Base-by-base conservation (phyloP, 1,139 yeast species). In the Pichia inconspicua region DNA sequence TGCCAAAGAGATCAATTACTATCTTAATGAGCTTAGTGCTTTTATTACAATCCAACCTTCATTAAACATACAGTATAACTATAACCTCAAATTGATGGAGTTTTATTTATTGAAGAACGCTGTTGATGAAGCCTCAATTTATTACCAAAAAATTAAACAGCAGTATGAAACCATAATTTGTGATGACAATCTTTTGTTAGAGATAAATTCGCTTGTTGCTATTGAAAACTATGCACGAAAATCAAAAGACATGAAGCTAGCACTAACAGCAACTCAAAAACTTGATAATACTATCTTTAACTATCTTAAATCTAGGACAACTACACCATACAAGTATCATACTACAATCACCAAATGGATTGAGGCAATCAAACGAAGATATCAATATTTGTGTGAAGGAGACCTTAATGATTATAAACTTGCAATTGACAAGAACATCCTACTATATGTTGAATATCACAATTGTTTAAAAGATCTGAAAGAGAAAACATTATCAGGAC, bases 1-100 rank as follows among this genome's bases (percentile, higher is more conserved):
- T 3, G 66, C 80, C 0, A 76, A 76, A 53, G 86, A 81, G 48
- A 67, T 77, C 39, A 67, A 68, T 4, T 78, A 70, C 58, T 81
- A 73, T 60, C 54, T 71, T 14, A 65, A 66, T 6, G 88, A 82
- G 54, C 66, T 75, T 40, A 60, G 62, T 9, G 72, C 68, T 40
- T 60, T 78, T 25, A 59, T 67, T 40, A 58, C 57, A 9, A 46
- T 63, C 2, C 67, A 58, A 17, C 53, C 57, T 5, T 56, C 64
- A 5, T 69, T 70, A 1, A 53, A 65, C n/a, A 54, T 67, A 10
- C 67, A 66, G 45, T 61, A 68, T 38, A 39, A 44, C 14, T 52
- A 48, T 25, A 47, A 40, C 12, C 53, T 56, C 28, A 51, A 42
- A 19, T 46, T 61, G 4, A 45, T 64, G 2, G 52, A 53, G 15